phyloP scores from a whole-genome alignment of 176 grass and related monocot genomes.

The Thalia dealbata region DNA sequence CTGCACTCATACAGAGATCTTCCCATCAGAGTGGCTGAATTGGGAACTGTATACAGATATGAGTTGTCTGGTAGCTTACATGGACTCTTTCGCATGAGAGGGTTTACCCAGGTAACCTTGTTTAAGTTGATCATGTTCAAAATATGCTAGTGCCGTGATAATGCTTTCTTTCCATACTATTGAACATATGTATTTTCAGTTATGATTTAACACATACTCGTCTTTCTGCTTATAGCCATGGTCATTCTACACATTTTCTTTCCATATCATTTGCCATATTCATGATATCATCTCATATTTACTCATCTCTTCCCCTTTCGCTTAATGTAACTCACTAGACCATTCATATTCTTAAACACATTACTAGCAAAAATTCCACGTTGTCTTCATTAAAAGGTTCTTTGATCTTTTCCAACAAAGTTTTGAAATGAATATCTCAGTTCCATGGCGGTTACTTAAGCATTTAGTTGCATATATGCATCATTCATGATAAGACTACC shows the following conservation, averaged over 20 bases:
- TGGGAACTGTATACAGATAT: conserved; percentile 96
- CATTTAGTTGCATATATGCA: not conserved
- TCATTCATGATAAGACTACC: not conserved
- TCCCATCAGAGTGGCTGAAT: conserved; percentile 80
- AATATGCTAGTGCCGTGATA: not conserved
- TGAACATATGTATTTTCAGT: no score
- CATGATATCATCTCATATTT: not conserved
- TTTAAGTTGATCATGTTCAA: not conserved
- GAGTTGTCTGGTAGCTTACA: conserved; percentile 88
- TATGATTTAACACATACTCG: not conserved
- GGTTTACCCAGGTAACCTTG: conserved; percentile 75
- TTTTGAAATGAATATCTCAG: not conserved
- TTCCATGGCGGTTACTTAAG: not conserved
- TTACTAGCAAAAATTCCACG: no score
- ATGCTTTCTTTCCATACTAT: not conserved
- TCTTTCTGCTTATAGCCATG: no score
- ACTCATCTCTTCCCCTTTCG: no score
- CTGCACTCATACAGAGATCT: conserved; percentile 87
- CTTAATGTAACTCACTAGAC: no score
- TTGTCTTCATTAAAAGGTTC: not conserved
- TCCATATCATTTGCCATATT: no score
- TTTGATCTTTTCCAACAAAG: not conserved
- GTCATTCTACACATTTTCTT: no score
- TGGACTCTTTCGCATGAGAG: conserved; percentile 89
- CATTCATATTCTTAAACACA: no score